Percentiles rank a stretch among this genome's conserved stretches.
Conservation (phyloP, 139 green algal genomes). For the Coelastrella sp. region DNA sequence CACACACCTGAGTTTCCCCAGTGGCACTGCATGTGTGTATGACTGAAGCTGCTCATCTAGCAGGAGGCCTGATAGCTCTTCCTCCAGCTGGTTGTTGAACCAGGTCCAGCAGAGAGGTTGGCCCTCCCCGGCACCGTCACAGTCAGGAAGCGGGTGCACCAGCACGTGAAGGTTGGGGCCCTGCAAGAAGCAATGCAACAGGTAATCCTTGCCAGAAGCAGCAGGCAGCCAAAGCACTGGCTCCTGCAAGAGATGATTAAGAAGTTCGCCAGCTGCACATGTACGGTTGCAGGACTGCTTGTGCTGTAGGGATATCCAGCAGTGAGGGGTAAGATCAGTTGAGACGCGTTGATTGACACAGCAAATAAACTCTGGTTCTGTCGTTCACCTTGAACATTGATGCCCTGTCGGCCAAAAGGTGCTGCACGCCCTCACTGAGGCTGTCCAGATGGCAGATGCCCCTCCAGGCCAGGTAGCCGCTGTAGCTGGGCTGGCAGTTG, state of each 20-base stretch:
- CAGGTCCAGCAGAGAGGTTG: slow-evolving; percentile 33
- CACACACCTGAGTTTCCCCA: slow-evolving; percentile 29
- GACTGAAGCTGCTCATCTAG: slow-evolving; percentile 1
- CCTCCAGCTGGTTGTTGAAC: slow-evolving; percentile 45
- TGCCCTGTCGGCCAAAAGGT: slow-evolving; percentile 13
- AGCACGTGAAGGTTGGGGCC: slow-evolving; percentile 33
- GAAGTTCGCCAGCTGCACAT: neutral
- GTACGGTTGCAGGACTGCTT: neutral
- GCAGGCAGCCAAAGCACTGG: too few relatives aligned
- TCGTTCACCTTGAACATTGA: slow-evolving; percentile 39
- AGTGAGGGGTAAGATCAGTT: neutral
- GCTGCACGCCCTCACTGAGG: slow-evolving; percentile 28
- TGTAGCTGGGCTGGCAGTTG: slow-evolving; percentile 30
- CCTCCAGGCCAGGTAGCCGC: slow-evolving; percentile 37
- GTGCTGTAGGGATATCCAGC: neutral
- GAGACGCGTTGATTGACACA: neutral
- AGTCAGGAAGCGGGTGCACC: slow-evolving; percentile 27
- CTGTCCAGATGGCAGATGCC: neutral
- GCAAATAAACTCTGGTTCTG: neutral
- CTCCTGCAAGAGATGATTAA: too few relatives aligned
- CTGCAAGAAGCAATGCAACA: neutral
- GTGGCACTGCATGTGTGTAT: slow-evolving; percentile 22
- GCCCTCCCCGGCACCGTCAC: neutral
- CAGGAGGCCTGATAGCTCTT: slow-evolving; percentile 40
- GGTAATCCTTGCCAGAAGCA: neutral